Evolutionary conservation across 2,329 filamentous ascomycete species (phyloP).

Genomic region (Helotiales sp.): DNA sequence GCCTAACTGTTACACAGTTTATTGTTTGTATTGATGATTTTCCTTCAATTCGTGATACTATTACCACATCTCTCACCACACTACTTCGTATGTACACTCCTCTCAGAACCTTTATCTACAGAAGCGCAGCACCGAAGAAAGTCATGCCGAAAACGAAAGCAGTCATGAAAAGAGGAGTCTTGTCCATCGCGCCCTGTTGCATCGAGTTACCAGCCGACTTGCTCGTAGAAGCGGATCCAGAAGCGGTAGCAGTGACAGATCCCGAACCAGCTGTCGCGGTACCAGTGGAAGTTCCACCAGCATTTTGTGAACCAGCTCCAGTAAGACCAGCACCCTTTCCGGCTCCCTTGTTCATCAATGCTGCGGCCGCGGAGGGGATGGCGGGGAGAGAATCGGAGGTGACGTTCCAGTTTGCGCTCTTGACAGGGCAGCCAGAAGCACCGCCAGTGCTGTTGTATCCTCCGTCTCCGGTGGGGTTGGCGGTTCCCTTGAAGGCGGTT

Average conservation of each 20-base stretch:
- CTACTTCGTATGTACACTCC: background rate
- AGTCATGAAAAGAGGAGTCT: slow-evolving; percentile 20
- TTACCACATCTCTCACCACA: background rate
- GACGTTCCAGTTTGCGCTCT: slow-evolving; percentile 49
- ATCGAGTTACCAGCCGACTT: slow-evolving; percentile 13
- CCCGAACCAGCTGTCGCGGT: slow-evolving; percentile 31
- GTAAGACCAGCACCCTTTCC: slow-evolving; percentile 45
- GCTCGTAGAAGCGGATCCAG: slow-evolving; percentile 4
- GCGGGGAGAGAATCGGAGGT: slow-evolving; percentile 45
- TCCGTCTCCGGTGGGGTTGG: slow-evolving; percentile 50
- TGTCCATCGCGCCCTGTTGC: slow-evolving; percentile 15
- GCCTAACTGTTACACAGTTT: no score
- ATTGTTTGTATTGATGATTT: no score
- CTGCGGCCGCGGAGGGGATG: slow-evolving; percentile 43
- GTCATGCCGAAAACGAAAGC: slow-evolving; percentile 22
- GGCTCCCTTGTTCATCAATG: slow-evolving; percentile 49
- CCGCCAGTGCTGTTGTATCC: slow-evolving; percentile 34
- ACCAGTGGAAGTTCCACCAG: slow-evolving; percentile 30
- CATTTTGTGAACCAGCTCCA: slow-evolving; percentile 33
- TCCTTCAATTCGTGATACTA: background rate
- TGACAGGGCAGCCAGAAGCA: slow-evolving; percentile 45
- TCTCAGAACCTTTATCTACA: slow-evolving; percentile 13
- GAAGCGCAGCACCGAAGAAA: slow-evolving; percentile 23
- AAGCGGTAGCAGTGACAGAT: slow-evolving; percentile 23
- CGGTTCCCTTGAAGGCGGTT: slow-evolving; percentile 43